These are phyloP conservation scores for Lodderomyces pseudojiufengensis DNA, from an alignment of 1,139 yeast species.

Conservation along the genomic window DNA sequence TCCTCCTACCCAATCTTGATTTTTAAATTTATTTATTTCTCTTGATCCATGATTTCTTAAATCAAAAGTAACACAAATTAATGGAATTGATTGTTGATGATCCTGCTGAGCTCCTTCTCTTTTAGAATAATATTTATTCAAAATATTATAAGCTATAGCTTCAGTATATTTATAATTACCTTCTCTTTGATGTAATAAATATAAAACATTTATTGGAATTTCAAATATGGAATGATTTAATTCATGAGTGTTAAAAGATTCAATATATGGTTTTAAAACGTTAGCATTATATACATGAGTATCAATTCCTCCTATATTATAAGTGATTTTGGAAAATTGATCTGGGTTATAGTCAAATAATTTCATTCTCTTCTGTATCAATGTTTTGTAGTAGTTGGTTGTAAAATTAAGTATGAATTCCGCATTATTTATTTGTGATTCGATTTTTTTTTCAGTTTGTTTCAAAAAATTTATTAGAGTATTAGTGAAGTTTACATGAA, in stretches of 20 bases:
- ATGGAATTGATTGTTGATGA: constrained; percentile 19
- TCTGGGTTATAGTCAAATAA: constrained; percentile 21
- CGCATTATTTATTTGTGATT: no score
- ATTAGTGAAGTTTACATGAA: neutral
- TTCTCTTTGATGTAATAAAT: constrained; percentile 39
- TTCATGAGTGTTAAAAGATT: constrained; percentile 9
- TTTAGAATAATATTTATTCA: constrained; percentile 23
- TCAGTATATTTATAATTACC: constrained; percentile 29
- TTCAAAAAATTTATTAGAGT: no score
- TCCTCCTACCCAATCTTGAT: constrained; percentile 43
- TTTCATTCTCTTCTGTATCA: constrained; percentile 15
- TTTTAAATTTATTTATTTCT: constrained; percentile 29
- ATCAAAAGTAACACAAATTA: constrained; percentile 55
- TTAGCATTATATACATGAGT: constrained; percentile 34
- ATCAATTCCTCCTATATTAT: constrained; percentile 31
- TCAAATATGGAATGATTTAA: constrained; percentile 9
- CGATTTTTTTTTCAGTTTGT: no score
- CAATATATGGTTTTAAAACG: constrained; percentile 24
- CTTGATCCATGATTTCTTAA: constrained; percentile 60
- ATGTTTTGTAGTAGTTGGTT: no score
- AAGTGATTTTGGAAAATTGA: constrained; percentile 21
- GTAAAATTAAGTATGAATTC: no score
- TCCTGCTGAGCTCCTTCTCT: no score
- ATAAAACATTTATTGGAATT: constrained; percentile 35
- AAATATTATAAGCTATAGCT: constrained; percentile 27